Evolutionary conservation across 805 yeast genomes (phyloP).

Genomic region (Yamadazyma nakazawae): DNA sequence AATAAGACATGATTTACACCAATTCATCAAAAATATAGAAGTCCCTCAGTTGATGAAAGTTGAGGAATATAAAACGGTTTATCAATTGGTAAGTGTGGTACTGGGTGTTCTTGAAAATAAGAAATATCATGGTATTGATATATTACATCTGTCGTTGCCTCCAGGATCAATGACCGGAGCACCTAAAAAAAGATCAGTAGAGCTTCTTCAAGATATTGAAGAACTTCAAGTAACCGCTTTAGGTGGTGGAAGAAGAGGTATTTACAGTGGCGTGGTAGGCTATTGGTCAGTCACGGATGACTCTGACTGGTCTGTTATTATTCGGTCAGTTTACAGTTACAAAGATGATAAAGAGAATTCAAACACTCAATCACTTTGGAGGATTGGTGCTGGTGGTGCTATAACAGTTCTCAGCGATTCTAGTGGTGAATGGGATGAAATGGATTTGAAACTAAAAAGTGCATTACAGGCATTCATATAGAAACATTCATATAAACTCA

Average conservation of each 20-base stretch:
- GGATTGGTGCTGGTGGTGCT: constrained; percentile 98
- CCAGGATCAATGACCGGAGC: constrained; percentile 99
- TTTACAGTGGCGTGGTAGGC: constrained; percentile 93
- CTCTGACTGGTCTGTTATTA: constrained; percentile 95
- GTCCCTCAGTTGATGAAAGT: constrained; percentile 84
- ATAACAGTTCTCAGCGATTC: constrained; percentile 81
- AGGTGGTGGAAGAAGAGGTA: constrained; percentile 59
- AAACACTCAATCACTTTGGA: constrained; percentile 48
- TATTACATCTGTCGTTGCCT: constrained; percentile 76
- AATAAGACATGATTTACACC: constrained; percentile 85
- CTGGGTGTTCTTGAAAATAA: constrained; percentile 50
- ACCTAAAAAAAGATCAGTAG: constrained; percentile 90
- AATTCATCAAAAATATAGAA: constrained; percentile 58
- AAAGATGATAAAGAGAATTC: constrained; percentile 40
- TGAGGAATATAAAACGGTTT: constrained; percentile 90
- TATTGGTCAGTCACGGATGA: constrained; percentile 87
- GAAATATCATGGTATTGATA: constrained; percentile 66
- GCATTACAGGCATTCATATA: constrained; percentile 66
- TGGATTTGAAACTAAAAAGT: constrained; percentile 75
- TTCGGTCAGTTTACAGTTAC: constrained; percentile 76
- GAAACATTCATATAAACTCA: background rate
- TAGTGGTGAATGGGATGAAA: constrained; percentile 90
- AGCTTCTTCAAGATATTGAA: constrained; percentile 65
- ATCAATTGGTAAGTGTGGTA: constrained; percentile 87
- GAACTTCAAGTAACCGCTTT: constrained; percentile 29